Base-by-base conservation (phyloP, 1,284 basidiomycete species). In the Ceratobasidium sp. region DNA sequence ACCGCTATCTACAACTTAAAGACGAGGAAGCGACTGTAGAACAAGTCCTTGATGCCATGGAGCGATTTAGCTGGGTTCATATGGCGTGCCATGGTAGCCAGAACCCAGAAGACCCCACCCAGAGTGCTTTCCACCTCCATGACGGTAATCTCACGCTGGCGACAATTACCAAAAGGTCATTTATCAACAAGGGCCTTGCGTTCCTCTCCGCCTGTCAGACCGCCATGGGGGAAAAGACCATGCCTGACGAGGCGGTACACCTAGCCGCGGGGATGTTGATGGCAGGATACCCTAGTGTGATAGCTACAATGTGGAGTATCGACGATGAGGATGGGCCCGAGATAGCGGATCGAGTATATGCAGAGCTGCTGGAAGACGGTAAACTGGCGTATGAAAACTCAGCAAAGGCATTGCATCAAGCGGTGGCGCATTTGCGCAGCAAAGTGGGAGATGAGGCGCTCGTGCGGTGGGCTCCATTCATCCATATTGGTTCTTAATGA, bases 131-230 rank as follows among this genome's bases (percentile, higher is more conserved):
- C 34, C 53, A 54, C 20, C 53, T 54, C 2, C 53, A 54, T 34
- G 32, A 54, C 4, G 40, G 53, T n/a, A 15, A 29, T 22, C 53
- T 54, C 10, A 35, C 15, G 15, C 32, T 54, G 15, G 53, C 32
- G 20, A 35, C 29, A 15, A 35, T 54, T n/a, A 54, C 53, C 2
- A 29, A 27, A 8, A 54, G 35, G 34, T 20, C 31, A 5, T n/a
- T 35, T 7, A 54, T 32, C 12, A 29, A 54, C 31, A 34, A 29
- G 20, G 53, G 34, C 31, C 34, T 67, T 3, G 64, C 64, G 10
- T 67, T 67, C 15, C 42, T 67, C 10, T 67, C 64, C 29, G 64
- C 64, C 12, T 67, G 64, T 27, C 50, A 67, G 13, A 52, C 64
- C 1, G 64, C 64, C n/a, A 52, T 49, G 4, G 64, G 50, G 17